A percentile compares a stretch with the other conserved stretches of the same genome.
These are phyloP conservation scores for Lachancea lanzarotensis DNA, from an alignment of 805 yeast species.

Conservation along the genomic window DNA sequence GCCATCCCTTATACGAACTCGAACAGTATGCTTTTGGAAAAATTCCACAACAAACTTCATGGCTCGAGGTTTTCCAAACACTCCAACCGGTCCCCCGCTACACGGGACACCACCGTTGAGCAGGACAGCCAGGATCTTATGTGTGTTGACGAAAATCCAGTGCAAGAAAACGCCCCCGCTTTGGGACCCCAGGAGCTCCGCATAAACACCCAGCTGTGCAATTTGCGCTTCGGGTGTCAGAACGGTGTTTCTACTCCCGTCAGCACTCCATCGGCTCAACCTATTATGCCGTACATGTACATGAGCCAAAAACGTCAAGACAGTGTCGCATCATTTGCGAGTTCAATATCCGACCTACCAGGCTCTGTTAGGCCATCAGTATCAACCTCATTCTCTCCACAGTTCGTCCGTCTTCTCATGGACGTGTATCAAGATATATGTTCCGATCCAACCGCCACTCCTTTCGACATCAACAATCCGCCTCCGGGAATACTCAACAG, in stretches of 20 bases:
- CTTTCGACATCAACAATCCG: slow-evolving; percentile 58
- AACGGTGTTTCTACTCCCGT: slow-evolving; percentile 12
- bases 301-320: slow-evolving; percentile 19
- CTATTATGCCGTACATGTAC: slow-evolving; percentile 12
- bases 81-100: background rate
- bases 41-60: slow-evolving; percentile 16
- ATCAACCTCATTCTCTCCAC: slow-evolving; percentile 23
- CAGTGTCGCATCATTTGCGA: slow-evolving; percentile 26
- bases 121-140: slow-evolving; percentile 6
- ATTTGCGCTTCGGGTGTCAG: background rate
- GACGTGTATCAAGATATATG: slow-evolving; percentile 43
- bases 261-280: slow-evolving; percentile 10
- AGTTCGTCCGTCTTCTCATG: slow-evolving; percentile 41
- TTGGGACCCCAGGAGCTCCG: slow-evolving; percentile 2
- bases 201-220: slow-evolving; percentile 7
- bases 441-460: slow-evolving; percentile 57
- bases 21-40: slow-evolving; percentile 16
- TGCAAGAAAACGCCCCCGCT: slow-evolving; percentile 3
- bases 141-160: slow-evolving; percentile 7
- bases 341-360: slow-evolving; percentile 25
- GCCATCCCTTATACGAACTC: too few species aligned
- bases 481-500: slow-evolving; percentile 60
- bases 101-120: background rate
- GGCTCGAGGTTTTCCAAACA: slow-evolving; percentile 10
- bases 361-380: slow-evolving; percentile 1